phyloP scores from a whole-genome alignment of 169 alveolate genomes.

The Babesia sp. region DNA sequence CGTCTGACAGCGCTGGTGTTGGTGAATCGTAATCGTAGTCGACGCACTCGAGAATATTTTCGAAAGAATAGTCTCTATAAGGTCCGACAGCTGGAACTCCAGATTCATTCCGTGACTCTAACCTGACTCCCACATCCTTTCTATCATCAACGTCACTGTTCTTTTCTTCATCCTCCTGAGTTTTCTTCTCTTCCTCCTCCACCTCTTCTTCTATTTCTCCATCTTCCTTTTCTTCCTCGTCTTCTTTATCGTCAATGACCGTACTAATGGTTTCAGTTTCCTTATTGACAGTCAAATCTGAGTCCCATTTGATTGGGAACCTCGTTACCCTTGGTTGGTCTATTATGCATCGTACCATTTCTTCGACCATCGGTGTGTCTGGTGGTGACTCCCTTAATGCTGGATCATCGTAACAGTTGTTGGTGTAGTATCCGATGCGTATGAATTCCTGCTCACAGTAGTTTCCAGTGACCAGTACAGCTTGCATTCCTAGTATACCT shows the following conservation, averaged over 20 bases:
- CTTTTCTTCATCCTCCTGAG: not conserved
- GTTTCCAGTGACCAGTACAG: conserved; percentile 91
- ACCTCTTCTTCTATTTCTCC: not conserved
- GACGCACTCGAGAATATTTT: too few relatives aligned
- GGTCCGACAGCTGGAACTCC: too few relatives aligned
- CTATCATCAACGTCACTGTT: not conserved
- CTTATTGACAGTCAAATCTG: conserved; percentile 59
- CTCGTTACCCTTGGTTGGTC: conserved; percentile 97
- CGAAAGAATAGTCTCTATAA: too few relatives aligned
- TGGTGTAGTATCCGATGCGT: conserved; percentile 96
- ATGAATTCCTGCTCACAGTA: conserved; percentile 93
- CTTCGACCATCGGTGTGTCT: conserved; percentile 84
- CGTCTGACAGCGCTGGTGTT: too few relatives aligned
- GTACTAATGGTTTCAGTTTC: conserved; percentile 68
- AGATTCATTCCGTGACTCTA: too few relatives aligned
- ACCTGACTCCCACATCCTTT: not conserved
- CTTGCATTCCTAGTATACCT: conserved; percentile 94
- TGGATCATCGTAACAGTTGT: conserved; percentile 90
- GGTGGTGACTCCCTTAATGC: conserved; percentile 95
- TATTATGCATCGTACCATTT: conserved; percentile 89
- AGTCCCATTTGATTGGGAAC: conserved; percentile 95
- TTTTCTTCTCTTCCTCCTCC: not conserved
- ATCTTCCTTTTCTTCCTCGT: conserved; percentile 27
- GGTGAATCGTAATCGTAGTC: too few relatives aligned
- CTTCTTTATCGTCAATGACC: conserved; percentile 52